These are phyloP conservation scores for Teratosphaeriaceae sp. DNA, from an alignment of 2,329 filamentous ascomycete genomes.

Conservation along the genomic window DNA sequence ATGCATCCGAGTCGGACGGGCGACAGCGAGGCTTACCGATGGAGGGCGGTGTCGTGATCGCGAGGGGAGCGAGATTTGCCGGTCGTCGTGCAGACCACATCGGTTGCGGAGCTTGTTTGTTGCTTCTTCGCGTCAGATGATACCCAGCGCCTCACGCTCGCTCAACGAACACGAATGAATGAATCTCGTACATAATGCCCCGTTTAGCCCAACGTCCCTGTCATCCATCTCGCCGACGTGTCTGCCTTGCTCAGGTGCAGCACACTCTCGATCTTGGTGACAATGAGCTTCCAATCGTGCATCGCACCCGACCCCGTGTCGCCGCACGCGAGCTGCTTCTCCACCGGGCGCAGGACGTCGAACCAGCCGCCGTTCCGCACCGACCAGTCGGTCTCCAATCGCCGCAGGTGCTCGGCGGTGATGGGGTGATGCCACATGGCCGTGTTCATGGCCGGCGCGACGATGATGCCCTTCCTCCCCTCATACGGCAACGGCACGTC, in stretches of 20 bases:
- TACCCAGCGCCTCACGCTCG: constrained; percentile 13
- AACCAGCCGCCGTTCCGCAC: constrained; percentile 47
- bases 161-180: constrained; percentile 3
- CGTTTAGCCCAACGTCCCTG: constrained; percentile 1
- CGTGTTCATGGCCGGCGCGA: constrained; percentile 81
- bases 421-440: constrained; percentile 86
- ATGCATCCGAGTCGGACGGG: constrained; percentile 43
- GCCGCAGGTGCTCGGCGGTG: constrained; percentile 62
- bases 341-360: constrained; percentile 63
- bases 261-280: constrained; percentile 52
- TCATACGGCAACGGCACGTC: constrained; percentile 17
- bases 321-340: constrained; percentile 77
- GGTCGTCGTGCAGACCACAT: background rate
- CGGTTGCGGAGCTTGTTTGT: background rate
- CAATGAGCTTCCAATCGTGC: constrained; percentile 73
- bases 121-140: constrained; percentile 5
- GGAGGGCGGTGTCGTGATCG: constrained; percentile 16
- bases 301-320: constrained; percentile 79
- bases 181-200: constrained; percentile 2
- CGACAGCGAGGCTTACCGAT: constrained; percentile 27
- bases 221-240: constrained; percentile 4
- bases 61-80: too few species aligned
- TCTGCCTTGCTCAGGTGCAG: constrained; percentile 12
- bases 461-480: constrained; percentile 61
- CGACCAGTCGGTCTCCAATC: constrained; percentile 71